Evolutionary conservation across 352 stramenopile species (phyloP), one percentile per base, ranked within the genome.

Genomic region (Thalassiosira mediterranea): DNA sequence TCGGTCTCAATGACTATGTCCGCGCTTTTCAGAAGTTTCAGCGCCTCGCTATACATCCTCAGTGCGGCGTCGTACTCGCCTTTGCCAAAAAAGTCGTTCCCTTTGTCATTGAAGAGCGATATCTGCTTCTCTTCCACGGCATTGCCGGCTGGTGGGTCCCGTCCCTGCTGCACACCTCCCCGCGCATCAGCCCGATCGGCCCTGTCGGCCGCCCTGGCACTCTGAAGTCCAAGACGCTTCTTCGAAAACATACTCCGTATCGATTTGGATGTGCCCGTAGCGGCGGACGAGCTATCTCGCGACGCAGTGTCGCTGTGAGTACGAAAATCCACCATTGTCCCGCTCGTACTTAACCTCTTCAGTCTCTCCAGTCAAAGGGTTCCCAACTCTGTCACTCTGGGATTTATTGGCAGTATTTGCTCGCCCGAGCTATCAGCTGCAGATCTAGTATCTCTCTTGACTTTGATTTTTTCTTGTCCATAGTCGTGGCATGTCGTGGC

Each of bases 1-100:
- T 73, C 56, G 21, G 56, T 38, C 10, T 67, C 38, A 53, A 63
- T 68, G 37, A 64, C 66, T 19, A 81, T 60, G 29, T 26, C 59
- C 2, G 66, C 28, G 3, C 66, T 51, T 46, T 78, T 83, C 0
- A 83, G 67, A 8, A 83, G 37, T 38, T 83, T 83, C 42, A 83
- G 69, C 13, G 74, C 74, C 48, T 83, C 74, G 31, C 67, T 75
- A 48, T 83, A 83, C 74, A 83, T 83, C 10, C 74, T 58, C 42
- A 83, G 56, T 10, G 74, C 74, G 19, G 61, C 74, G 28, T 83
- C 68, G 32, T 72, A 83, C 52, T 83, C 74, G 13, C 67, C 61
- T n/a, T 54, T 54, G 0, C 38, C 60, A 47, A 83, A 83, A 57
- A 78, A 83, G 7, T 83, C 74, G 40, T 83, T 83, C 13, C 74